These are phyloP conservation scores for Camelina neglecta DNA, from an alignment of 345 rosid genomes.

Conservation along the genomic window DNA sequence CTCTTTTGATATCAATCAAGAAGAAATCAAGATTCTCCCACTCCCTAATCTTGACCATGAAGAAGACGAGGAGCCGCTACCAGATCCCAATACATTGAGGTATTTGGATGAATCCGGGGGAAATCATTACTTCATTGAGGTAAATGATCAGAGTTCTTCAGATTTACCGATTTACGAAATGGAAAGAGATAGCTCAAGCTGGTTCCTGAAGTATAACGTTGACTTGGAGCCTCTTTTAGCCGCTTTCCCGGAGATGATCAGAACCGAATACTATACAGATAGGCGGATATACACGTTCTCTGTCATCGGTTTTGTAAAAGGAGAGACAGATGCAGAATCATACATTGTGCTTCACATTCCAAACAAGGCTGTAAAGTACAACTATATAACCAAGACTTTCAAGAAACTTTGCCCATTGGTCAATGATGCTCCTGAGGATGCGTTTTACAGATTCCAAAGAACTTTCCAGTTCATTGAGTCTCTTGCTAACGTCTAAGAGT, in stretches of 20 bases:
- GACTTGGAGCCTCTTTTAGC: slow-evolving; percentile 43
- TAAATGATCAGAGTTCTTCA: slow-evolving; percentile 29
- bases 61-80: neutral
- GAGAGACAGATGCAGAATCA: slow-evolving; percentile 42
- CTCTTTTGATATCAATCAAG: slow-evolving; percentile 41
- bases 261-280: slow-evolving; percentile 3
- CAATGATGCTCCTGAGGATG: neutral
- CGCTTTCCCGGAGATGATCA: slow-evolving; percentile 47
- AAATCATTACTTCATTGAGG: slow-evolving; percentile 41
- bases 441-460: slow-evolving; percentile 11
- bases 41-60: slow-evolving; percentile 32
- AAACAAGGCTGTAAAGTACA: slow-evolving; percentile 39
- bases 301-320: slow-evolving; percentile 35
- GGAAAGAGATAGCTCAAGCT: slow-evolving; percentile 43
- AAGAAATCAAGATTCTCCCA: slow-evolving; percentile 41
- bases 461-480: slow-evolving; percentile 24
- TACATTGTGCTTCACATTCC: slow-evolving; percentile 46
- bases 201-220: slow-evolving; percentile 49
- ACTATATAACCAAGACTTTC: slow-evolving; percentile 40
- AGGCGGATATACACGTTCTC: slow-evolving; percentile 31
- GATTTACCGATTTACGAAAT: slow-evolving; percentile 46
- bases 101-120: slow-evolving; percentile 43
- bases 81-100: neutral
- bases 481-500: slow-evolving; percentile 33
- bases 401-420: slow-evolving; percentile 35